Evolutionary conservation across 202 grass and related monocot genomes (phyloP).

Genomic region (Bolboschoenoplectus hybrid): DNA sequence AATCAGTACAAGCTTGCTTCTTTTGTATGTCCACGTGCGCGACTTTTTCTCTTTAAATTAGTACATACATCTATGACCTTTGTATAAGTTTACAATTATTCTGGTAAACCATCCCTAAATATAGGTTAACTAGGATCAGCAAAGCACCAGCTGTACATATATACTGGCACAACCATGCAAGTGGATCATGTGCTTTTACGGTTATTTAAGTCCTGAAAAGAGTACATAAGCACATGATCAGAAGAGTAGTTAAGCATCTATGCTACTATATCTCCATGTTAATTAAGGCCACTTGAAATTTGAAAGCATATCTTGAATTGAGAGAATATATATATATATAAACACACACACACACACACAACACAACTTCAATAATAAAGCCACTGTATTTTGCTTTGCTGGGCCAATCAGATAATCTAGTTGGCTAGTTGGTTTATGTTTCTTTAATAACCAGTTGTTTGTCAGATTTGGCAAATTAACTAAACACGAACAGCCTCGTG

Average conservation of each 20-base stretch:
- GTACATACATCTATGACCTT: not conserved
- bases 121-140: conserved; percentile 27
- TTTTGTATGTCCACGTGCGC: conserved; percentile 14
- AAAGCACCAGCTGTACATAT: conserved; percentile 26
- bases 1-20: not conserved
- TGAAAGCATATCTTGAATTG: conserved; percentile 25
- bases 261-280: conserved; percentile 1
- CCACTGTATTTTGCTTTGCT: conserved; percentile 27
- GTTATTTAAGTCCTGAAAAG: not conserved
- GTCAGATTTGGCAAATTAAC: conserved; percentile 28
- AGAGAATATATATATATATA: conserved; percentile 7
- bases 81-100: conserved; percentile 11
- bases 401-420: conserved; percentile 35
- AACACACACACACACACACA: not conserved
- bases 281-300: conserved; percentile 33
- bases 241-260: conserved; percentile 34
- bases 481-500: not conserved
- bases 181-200: conserved; percentile 29
- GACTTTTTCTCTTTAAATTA: not conserved
- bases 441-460: conserved; percentile 30
- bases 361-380: not conserved
- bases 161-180: conserved; percentile 28
- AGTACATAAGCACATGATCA: conserved; percentile 45
- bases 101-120: conserved; percentile 14
- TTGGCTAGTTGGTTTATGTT: conserved; percentile 23